Conservation (phyloP, 2,329 filamentous ascomycete genomes). For the Aureobasidium sp. region DNA sequence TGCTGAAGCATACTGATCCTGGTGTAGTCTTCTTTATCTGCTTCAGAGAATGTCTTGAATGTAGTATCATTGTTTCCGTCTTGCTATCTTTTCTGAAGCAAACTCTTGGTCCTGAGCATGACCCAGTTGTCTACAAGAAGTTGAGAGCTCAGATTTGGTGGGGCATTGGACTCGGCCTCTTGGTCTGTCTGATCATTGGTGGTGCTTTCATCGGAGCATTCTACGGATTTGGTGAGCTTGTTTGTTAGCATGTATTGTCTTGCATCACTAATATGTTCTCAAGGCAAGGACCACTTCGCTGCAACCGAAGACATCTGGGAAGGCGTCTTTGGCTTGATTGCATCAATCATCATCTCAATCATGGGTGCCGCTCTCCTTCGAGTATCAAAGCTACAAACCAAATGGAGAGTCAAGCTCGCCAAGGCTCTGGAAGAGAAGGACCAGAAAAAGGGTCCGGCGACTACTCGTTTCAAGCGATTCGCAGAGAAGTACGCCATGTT, state of each 20-base stretch:
- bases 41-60: slow-evolving; percentile 79
- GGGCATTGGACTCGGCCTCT: slow-evolving; percentile 55
- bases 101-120: slow-evolving; percentile 59
- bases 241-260: not conserved
- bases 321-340: slow-evolving; percentile 68
- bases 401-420: slow-evolving; percentile 79
- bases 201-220: slow-evolving; percentile 65
- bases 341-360: slow-evolving; percentile 70
- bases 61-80: slow-evolving; percentile 79
- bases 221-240: slow-evolving; percentile 52
- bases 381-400: slow-evolving; percentile 74
- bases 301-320: slow-evolving; percentile 71
- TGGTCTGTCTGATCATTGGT: slow-evolving; percentile 60
- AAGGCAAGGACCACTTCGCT: slow-evolving; percentile 54
- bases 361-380: slow-evolving; percentile 76
- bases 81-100: slow-evolving; percentile 80
- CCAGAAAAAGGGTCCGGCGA: slow-evolving; percentile 30
- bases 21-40: slow-evolving; percentile 70
- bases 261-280: not conserved
- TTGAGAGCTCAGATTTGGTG: slow-evolving; percentile 66
- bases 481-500: slow-evolving; percentile 81
- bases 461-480: slow-evolving; percentile 53
- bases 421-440: slow-evolving; percentile 56
- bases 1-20: slow-evolving; percentile 25
- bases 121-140: slow-evolving; percentile 58